Percentiles rank a stretch among this genome's conserved stretches.
Conservation (phyloP, 1,284 basidiomycete genomes). For the Paramarasmius palmivorus region DNA sequence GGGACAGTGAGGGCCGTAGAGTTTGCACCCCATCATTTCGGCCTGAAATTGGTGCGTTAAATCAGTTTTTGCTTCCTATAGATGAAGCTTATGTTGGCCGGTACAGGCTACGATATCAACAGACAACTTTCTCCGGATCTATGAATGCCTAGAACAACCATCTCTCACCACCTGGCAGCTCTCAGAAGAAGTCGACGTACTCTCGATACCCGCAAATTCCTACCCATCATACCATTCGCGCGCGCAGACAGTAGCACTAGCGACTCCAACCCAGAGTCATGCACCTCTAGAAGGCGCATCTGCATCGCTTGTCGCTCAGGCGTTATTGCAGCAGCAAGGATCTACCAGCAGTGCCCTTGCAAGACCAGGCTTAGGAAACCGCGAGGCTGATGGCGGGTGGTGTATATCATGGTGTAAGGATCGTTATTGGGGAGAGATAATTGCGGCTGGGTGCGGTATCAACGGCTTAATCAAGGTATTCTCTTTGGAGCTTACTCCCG, state of each 20-base stretch:
- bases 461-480: conserved; percentile 75
- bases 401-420: conserved; percentile 93
- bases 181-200: conserved; percentile 77
- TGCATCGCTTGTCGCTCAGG: conserved; percentile 59
- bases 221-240: conserved; percentile 45
- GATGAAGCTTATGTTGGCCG: not conserved
- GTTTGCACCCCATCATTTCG: conserved; percentile 84
- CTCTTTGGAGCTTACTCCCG: not conserved
- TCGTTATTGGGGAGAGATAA: conserved; percentile 87
- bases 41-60: conserved; percentile 76
- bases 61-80: not conserved
- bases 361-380: conserved; percentile 57
- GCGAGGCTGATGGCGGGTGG: conserved; percentile 90
- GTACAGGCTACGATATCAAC: conserved; percentile 81
- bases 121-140: conserved; percentile 84
- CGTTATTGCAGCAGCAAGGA: conserved; percentile 48
- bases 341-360: conserved; percentile 38
- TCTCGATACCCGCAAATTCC: conserved; percentile 48
- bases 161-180: conserved; percentile 80
- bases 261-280: conserved; percentile 69
- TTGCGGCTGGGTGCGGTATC: conserved; percentile 76
- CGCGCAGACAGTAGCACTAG: conserved; percentile 51
- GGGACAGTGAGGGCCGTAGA: conserved; percentile 84
- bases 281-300: conserved; percentile 56
- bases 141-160: conserved; percentile 87